Percentiles rank a stretch among this genome's conserved stretches.
These are phyloP conservation scores for Geotrichum siamense DNA, from an alignment of 1,139 yeast species.

Conservation along the genomic window DNA sequence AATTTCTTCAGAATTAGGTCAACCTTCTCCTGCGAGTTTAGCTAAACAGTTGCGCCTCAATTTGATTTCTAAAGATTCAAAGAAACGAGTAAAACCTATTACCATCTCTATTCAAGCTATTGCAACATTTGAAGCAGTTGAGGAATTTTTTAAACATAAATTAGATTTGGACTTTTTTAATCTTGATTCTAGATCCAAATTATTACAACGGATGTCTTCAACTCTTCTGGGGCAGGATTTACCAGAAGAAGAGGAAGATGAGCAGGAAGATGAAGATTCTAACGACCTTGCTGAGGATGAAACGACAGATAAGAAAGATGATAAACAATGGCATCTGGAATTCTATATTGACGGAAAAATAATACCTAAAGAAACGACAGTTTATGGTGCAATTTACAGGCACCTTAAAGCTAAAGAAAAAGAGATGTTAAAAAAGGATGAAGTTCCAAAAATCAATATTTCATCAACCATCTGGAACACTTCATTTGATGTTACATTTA, in stretches of 20 bases:
- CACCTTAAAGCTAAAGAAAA: slow-evolving; percentile 38
- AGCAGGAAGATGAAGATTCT: slow-evolving; percentile 16
- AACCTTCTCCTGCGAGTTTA: slow-evolving; percentile 46
- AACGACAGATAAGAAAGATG: too few species aligned
- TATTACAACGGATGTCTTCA: slow-evolving; percentile 13
- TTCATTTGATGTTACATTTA: slow-evolving; percentile 49
- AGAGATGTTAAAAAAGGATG: slow-evolving; percentile 8
- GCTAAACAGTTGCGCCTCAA: slow-evolving; percentile 65
- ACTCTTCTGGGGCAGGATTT: slow-evolving; percentile 15
- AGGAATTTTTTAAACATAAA: slow-evolving; percentile 42
- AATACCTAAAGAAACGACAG: slow-evolving; percentile 63
- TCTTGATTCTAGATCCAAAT: slow-evolving; percentile 7
- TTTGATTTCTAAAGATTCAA: slow-evolving; percentile 36
- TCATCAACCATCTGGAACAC: slow-evolving; percentile 50
- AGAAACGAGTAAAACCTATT: slow-evolving; percentile 19
- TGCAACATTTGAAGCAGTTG: slow-evolving; percentile 72
- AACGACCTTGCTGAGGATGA: slow-evolving; percentile 12
- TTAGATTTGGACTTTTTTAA: slow-evolving; percentile 10
- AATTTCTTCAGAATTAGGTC: slow-evolving; percentile 45
- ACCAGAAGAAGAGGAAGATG: slow-evolving; percentile 20
- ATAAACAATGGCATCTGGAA: slow-evolving; percentile 46
- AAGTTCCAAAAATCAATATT: slow-evolving; percentile 34
- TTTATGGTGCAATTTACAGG: slow-evolving; percentile 71
- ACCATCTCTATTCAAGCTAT: slow-evolving; percentile 74
- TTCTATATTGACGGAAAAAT: slow-evolving; percentile 56